phyloP scores from a whole-genome alignment of 257 asterid species.

The Scutellaria barbata region DNA sequence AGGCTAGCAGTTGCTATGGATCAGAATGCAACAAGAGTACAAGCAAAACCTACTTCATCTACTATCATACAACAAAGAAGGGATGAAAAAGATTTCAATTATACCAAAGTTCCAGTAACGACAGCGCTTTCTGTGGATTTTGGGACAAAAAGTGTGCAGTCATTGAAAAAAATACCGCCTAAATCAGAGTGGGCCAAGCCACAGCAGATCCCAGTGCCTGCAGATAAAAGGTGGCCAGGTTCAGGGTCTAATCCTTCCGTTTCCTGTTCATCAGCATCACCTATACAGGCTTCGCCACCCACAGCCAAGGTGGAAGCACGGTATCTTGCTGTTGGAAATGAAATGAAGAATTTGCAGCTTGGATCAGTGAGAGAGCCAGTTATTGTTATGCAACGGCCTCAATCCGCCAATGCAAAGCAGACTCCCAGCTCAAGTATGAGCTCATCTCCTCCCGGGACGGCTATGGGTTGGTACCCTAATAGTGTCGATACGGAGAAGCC shows the following conservation, averaged over 20 bases:
- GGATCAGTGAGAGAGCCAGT: conserved; percentile 64
- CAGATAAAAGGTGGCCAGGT: conserved; percentile 69
- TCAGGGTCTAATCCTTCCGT: conserved; percentile 48
- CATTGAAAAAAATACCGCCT: conserved; percentile 59
- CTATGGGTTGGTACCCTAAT: conserved; percentile 54
- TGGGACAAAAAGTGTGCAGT: conserved; percentile 55
- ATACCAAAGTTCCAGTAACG: conserved; percentile 56
- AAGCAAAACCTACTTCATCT: conserved; percentile 50
- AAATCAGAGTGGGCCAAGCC: conserved; percentile 71
- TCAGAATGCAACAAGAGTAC: conserved; percentile 49
- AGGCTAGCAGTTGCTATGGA: conserved; percentile 45
- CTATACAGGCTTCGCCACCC: conserved; percentile 50
- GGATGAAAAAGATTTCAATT: conserved; percentile 79
- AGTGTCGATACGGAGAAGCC: conserved; percentile 43
- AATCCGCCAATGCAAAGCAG: conserved; percentile 48
- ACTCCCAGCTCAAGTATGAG: conserved; percentile 46
- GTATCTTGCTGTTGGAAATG: conserved; percentile 47
- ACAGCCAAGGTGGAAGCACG: conserved; percentile 47
- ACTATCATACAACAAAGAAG: conserved; percentile 51
- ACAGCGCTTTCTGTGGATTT: conserved; percentile 59
- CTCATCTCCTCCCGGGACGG: conserved; percentile 56
- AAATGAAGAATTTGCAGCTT: conserved; percentile 61
- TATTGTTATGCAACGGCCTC: conserved; percentile 62
- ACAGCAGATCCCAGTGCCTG: conserved; percentile 52
- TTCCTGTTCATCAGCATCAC: conserved; percentile 46